phyloP scores from a whole-genome alignment of 352 stramenopile genomes.

The Pythium guiyangense region DNA sequence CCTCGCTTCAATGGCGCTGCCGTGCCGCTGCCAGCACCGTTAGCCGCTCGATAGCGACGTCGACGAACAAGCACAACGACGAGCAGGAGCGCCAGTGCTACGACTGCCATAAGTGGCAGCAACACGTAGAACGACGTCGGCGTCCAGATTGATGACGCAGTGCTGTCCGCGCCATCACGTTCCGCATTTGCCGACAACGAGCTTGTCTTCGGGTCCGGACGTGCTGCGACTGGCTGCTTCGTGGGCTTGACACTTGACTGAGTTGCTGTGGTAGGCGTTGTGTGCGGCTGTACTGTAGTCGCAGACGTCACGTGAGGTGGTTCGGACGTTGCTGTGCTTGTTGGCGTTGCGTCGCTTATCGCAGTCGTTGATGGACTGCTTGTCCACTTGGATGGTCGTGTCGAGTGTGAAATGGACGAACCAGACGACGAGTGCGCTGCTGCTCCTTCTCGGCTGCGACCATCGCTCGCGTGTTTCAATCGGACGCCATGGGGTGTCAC shows the following conservation, averaged over 20 bases:
- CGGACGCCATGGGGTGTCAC: no score
- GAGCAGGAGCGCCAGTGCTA: slow-evolving; percentile 7
- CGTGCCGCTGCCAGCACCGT: background rate
- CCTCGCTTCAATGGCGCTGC: slow-evolving; percentile 1
- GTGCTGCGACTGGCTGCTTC: background rate
- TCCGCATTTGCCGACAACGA: slow-evolving; percentile 1
- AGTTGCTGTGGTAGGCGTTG: background rate
- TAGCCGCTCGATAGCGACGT: background rate
- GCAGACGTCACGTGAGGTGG: background rate
- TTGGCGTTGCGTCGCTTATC: background rate
- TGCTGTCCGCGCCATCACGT: no score
- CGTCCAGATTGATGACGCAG: no score
- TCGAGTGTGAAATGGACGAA: background rate
- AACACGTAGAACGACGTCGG: slow-evolving; percentile 14
- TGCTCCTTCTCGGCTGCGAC: no score
- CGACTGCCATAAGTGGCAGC: slow-evolving; percentile 10
- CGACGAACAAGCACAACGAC: slow-evolving; percentile 7
- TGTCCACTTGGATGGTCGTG: background rate
- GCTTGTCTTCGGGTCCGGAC: background rate
- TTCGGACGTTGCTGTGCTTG: background rate
- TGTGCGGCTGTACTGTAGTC: background rate
- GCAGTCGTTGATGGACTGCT: background rate
- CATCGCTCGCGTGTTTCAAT: no score
- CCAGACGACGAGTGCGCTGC: background rate
- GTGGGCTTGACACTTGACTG: background rate